Conservation (phyloP, 1,284 basidiomycete species). For the Porodaedalea pini region DNA sequence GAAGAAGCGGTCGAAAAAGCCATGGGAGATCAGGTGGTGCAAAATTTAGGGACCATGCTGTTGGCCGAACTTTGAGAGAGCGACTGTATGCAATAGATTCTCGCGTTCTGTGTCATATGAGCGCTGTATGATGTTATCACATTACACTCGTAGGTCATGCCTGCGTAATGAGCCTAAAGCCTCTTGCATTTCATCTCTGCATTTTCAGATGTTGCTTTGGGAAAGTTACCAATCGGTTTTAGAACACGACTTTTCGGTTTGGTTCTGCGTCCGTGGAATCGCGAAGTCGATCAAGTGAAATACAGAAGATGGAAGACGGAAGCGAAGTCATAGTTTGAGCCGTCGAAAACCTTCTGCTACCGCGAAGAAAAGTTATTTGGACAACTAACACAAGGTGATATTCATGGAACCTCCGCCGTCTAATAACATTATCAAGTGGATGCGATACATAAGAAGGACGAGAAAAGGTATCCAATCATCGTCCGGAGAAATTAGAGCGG, state of each 20-base stretch:
- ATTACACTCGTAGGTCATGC: constrained; percentile 1
- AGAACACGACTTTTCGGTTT: not conserved
- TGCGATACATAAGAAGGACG: no score
- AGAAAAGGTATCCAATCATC: not conserved
- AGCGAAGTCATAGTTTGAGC: not conserved
- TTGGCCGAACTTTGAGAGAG: constrained; percentile 69
- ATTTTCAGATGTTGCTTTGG: no score
- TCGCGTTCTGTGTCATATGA: constrained; percentile 10
- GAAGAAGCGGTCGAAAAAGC: constrained; percentile 96
- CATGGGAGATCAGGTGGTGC: constrained; percentile 94
- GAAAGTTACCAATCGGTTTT: not conserved
- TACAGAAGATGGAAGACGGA: not conserved
- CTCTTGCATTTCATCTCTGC: no score
- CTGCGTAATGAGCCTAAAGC: constrained; percentile 1
- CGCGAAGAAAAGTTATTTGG: not conserved
- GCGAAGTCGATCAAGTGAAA: not conserved
- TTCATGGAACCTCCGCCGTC: not conserved
- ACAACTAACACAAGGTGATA: not conserved
- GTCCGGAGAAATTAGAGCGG: not conserved
- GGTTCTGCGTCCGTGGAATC: not conserved
- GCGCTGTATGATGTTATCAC: constrained; percentile 7
- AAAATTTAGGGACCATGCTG: constrained; percentile 89
- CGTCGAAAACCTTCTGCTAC: not conserved
- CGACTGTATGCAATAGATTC: not conserved
- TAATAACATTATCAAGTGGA: not conserved